Evolutionary conservation across 2,329 filamentous ascomycete genomes (phyloP), one percentile per base, ranked within the genome.

Genomic region (Hymenoscyphus linearis): DNA sequence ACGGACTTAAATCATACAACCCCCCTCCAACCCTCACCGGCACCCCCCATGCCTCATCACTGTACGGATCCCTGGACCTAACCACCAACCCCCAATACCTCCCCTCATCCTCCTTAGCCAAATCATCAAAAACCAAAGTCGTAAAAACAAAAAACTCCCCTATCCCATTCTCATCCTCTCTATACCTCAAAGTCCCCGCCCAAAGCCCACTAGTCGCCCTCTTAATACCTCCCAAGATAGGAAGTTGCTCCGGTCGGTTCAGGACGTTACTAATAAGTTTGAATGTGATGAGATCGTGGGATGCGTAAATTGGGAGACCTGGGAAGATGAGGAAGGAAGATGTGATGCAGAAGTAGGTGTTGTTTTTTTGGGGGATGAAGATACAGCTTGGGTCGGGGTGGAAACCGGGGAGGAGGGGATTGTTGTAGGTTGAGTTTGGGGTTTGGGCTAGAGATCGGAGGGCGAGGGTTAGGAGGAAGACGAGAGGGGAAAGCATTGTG

Each of bases 1-100:
- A 82, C 2, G 79, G 76, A 36, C 77, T 79, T 0, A 82, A 80
- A 58, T 86, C 84, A 58, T 82, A 82, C n/a, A n/a, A n/a, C n/a
- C n/a, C 1, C 79, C 80, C 9, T 75, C 72, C 52, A 80, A 80
- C 13, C 79, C 73, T 65, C 82, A 82, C 67, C 0, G 81, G 76
- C 35, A 79, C 76, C 0, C 72, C 73, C 79, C 79, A 82, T 0
- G 72, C 61, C 0, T 65, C 64, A 25, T 74, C 71, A 60, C 73
- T 66, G 52, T 75, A 78, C 1, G 76, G 75, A 61, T 81, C 72
- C 25, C 71, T 69, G 0, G 74, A 73, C 9, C 70, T 76, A 66
- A 79, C 76, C 16, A 82, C 66, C 26, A 78, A 68, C 57, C 78
- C 77, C 58, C 76, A 74, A 74, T 75, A 78, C 61, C 75, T 64